A percentile compares a stretch with the other conserved stretches of the same genome.
These are phyloP conservation scores for Orbilia oligospora DNA, from an alignment of 2,329 filamentous ascomycete genomes.

Conservation along the genomic window DNA sequence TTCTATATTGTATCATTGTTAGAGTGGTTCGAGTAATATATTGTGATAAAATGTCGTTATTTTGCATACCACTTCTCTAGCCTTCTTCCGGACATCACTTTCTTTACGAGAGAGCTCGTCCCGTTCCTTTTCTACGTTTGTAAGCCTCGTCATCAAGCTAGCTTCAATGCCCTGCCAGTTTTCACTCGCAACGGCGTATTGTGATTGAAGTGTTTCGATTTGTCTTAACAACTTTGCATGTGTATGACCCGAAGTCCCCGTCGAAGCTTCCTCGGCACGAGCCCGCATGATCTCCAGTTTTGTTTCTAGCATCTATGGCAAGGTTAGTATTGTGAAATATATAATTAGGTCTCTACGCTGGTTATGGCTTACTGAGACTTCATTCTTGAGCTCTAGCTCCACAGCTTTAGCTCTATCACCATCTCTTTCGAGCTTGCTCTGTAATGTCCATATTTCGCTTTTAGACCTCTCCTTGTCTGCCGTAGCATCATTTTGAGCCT, in stretches of 20 bases:
- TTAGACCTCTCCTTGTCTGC: slow-evolving; percentile 70
- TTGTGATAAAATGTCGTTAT: slow-evolving; percentile 46
- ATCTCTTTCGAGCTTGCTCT: slow-evolving; percentile 82
- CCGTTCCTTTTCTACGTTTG: slow-evolving; percentile 86
- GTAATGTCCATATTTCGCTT: slow-evolving; percentile 75
- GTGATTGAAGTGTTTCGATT: slow-evolving; percentile 93
- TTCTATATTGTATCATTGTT: slow-evolving; percentile 70
- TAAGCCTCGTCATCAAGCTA: slow-evolving; percentile 82
- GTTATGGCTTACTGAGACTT: slow-evolving; percentile 70
- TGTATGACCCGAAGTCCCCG: slow-evolving; percentile 82
- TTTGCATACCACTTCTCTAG: slow-evolving; percentile 81
- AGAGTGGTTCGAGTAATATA: neutral
- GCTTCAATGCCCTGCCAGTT: slow-evolving; percentile 98
- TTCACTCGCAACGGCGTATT: slow-evolving; percentile 92
- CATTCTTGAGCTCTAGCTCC: slow-evolving; percentile 79
- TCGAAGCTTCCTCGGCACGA: slow-evolving; percentile 89
- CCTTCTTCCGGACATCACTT: slow-evolving; percentile 88
- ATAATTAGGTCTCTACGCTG: neutral
- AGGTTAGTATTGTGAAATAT: neutral
- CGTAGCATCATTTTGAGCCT: slow-evolving; percentile 60
- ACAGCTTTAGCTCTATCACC: slow-evolving; percentile 80
- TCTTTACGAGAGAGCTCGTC: slow-evolving; percentile 88
- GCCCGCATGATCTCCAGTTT: slow-evolving; percentile 90
- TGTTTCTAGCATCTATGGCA: slow-evolving; percentile 78
- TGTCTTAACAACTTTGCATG: slow-evolving; percentile 92